These are phyloP conservation scores for Lobulomyces angularis DNA, from an alignment of 192 early-diverging fungal genomes.

Conservation along the genomic window DNA sequence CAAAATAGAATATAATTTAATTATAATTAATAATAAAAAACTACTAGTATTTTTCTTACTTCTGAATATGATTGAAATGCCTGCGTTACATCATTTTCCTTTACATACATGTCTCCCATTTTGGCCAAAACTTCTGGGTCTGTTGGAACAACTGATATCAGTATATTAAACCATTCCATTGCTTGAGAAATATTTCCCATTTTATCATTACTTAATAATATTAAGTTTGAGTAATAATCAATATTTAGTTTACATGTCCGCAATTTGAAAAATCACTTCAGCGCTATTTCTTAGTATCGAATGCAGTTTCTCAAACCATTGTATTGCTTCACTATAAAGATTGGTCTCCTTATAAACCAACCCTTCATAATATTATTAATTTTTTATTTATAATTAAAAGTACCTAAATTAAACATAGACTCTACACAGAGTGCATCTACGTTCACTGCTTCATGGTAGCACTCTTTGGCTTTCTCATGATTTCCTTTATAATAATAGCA, in stretches of 20 bases:
- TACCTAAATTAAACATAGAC: conserved; percentile 46
- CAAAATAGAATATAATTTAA: neutral
- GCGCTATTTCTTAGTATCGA: conserved; percentile 36
- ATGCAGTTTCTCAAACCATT: conserved; percentile 46
- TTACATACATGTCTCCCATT: conserved; percentile 36
- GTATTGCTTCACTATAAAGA: conserved; percentile 26
- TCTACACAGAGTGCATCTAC: conserved; percentile 46
- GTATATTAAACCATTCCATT: conserved; percentile 49
- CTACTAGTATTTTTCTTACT: no score
- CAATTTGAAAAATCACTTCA: conserved; percentile 48
- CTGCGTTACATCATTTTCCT: conserved; percentile 40
- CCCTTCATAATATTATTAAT: conserved; percentile 9
- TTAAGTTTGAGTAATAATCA: neutral
- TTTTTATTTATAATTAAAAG: neutral
- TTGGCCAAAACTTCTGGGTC: conserved; percentile 39
- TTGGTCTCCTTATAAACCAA: conserved; percentile 29
- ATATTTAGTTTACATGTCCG: conserved; percentile 30
- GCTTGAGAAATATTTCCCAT: conserved; percentile 31
- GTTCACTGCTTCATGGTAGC: conserved; percentile 38
- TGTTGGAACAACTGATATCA: conserved; percentile 47
- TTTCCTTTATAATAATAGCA: conserved; percentile 23
- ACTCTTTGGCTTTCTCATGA: conserved; percentile 32
- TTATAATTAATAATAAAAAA: neutral
- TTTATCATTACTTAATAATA: conserved; percentile 28
- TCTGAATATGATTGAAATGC: conserved; percentile 53